Base-by-base conservation (phyloP, 257 asterid genomes). In the Penstemon eatonii region DNA sequence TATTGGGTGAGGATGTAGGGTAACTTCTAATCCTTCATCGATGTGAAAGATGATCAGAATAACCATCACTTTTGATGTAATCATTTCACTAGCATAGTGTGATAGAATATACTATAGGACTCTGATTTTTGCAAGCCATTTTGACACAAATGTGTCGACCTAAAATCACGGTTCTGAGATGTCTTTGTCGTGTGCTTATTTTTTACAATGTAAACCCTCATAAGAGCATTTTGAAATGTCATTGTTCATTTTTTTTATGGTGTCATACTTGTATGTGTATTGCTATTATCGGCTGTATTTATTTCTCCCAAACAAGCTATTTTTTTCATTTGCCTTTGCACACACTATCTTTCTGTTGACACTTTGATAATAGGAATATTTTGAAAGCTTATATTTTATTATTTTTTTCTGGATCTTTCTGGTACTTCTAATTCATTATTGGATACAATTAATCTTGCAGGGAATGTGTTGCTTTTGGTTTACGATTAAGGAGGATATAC, bases 401-500 rank as follows among this genome's bases (percentile, higher is more conserved):
- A 9, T 19, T 51, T 18, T 43, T 44, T 39, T 7, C 66, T 13
- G 15, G 36, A 66, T 72, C 67, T 41, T 8, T 60, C 18, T 56
- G 0, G 4, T 47, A 56, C 6, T 57, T 54, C 47, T 70, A 18
- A 73, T 44, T 58, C 11, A n/a, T 15, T 56, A 8, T 19, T 41
- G n/a, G 60, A 36, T 38, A 37, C 51, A 7, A 53, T 66, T 37
- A 54, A 51, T 47, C 69, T 72, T 80, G 15, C 75, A 74, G 85
- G 75, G 69, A 69, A 61, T 69, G 13, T 63, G 40, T 33, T 18
- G 69, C 43, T 66, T 56, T 66, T 53, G 70, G 39, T 25, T 61
- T 62, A 43, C 45, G 37, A 60, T 72, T 9, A 65, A 59, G 69
- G 77, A 47, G 76, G 77, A 60, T 68, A 38, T 46, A 67, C 47